phyloP scores from a whole-genome alignment of 345 rosid species.

The Citrus cavaleriei region DNA sequence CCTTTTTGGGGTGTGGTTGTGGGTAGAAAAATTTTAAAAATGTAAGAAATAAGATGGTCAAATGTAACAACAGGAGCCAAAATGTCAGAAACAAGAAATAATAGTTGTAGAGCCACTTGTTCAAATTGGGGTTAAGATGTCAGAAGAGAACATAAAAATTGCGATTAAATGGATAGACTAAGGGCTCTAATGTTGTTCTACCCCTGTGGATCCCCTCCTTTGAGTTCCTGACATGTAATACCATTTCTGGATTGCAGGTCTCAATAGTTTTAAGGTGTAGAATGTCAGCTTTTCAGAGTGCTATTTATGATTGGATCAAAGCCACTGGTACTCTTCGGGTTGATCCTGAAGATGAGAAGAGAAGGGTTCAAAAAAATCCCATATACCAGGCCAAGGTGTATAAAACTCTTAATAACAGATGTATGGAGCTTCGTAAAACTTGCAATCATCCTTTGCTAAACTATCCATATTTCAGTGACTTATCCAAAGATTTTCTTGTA shows the following conservation, averaged over 20 bases:
- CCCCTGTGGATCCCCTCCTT: conserved; percentile 1
- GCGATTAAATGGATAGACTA: background rate
- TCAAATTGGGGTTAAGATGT: background rate
- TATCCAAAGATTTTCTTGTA: conserved; percentile 90
- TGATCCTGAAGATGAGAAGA: conserved; percentile 93
- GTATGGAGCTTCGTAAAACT: conserved; percentile 97
- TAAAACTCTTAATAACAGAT: conserved; percentile 81
- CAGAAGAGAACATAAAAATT: background rate
- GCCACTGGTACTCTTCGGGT: conserved; percentile 93
- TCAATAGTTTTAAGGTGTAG: conserved; percentile 89
- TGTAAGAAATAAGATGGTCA: background rate
- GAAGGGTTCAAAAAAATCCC: conserved; percentile 71
- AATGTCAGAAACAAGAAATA: background rate
- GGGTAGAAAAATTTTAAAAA: background rate
- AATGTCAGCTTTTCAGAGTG: conserved; percentile 98
- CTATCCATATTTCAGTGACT: conserved; percentile 86
- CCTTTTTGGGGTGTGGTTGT: background rate
- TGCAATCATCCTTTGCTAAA: conserved; percentile 98
- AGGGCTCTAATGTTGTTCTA: background rate
- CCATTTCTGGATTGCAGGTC: conserved; percentile 55
- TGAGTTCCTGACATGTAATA: conserved; percentile 20
- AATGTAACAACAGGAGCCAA: background rate
- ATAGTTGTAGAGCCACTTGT: background rate
- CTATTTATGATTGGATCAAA: conserved; percentile 98
- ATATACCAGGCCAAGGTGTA: conserved; percentile 73